A percentile compares a stretch with the other conserved stretches of the same genome.
Conservation (phyloP, 768 basidiomycete genomes). For the Daedalea quercina region DNA sequence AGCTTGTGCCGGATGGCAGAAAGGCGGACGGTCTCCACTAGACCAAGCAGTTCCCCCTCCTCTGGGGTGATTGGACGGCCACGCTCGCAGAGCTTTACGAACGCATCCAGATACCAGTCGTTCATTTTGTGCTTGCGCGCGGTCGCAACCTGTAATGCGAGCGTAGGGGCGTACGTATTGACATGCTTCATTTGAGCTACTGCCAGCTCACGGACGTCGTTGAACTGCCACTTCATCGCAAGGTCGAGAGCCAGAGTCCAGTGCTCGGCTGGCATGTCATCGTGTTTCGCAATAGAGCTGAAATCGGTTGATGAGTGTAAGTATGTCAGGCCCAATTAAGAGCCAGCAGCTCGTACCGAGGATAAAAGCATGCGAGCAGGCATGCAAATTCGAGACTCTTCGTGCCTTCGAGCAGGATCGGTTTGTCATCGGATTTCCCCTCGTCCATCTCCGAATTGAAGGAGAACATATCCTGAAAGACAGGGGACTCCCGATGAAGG, state of each 20-base stretch:
- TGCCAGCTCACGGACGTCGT: constrained; percentile 30
- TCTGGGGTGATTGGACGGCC: too few relatives aligned
- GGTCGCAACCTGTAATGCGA: too few relatives aligned
- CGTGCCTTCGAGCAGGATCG: constrained; percentile 30
- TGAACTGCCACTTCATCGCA: constrained; percentile 35
- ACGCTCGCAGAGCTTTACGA: too few relatives aligned
- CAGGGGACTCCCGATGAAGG: constrained; percentile 47
- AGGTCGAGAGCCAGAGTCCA: constrained; percentile 36
- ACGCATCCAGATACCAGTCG: too few relatives aligned
- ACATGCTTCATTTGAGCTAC: constrained; percentile 30
- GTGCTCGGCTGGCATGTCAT: constrained; percentile 15
- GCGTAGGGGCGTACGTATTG: too few relatives aligned
- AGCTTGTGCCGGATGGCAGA: too few relatives aligned
- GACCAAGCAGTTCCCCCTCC: too few relatives aligned
- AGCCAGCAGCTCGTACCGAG: constrained; percentile 30
- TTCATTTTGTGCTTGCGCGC: too few relatives aligned
- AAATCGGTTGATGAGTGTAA: background rate
- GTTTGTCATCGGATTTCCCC: constrained; percentile 17
- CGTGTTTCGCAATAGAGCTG: background rate
- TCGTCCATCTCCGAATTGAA: constrained; percentile 14
- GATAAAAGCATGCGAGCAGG: constrained; percentile 58
- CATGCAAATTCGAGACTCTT: constrained; percentile 43
- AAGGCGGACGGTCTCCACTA: too few relatives aligned
- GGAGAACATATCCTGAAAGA: constrained; percentile 19
- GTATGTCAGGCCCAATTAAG: background rate